These are phyloP conservation scores for Pistacia atlantica DNA, from an alignment of 345 rosid genomes.

Conservation along the genomic window DNA sequence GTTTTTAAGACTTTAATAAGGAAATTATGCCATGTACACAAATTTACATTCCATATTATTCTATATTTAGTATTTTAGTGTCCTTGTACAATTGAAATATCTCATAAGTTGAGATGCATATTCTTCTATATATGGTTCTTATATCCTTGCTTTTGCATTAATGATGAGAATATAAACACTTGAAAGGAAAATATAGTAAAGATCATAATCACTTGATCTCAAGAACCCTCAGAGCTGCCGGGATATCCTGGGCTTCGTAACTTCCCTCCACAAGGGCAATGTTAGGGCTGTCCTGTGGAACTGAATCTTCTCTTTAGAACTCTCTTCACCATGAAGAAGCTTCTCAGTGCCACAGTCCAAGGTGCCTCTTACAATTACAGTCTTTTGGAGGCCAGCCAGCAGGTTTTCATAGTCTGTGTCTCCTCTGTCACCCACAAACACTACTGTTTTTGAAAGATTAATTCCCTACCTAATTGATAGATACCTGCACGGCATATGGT, in stretches of 20 bases:
- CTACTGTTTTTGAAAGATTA: conserved; percentile 56
- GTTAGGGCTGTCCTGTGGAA: conserved; percentile 51
- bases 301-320: conserved; percentile 60
- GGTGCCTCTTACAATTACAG: conserved; percentile 54
- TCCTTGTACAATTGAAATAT: conserved; percentile 5
- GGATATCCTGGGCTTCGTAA: conserved; percentile 47
- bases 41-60: conserved; percentile 4
- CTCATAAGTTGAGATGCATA: conserved; percentile 13
- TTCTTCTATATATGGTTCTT: conserved; percentile 16
- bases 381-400: conserved; percentile 74
- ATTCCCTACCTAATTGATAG: conserved; percentile 85
- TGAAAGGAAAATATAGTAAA: conserved; percentile 16
- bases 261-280: conserved; percentile 40
- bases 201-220: conserved; percentile 43
- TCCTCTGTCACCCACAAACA: conserved; percentile 79
- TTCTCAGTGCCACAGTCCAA: conserved; percentile 65
- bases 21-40: neutral
- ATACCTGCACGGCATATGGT: conserved; percentile 51
- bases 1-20: neutral
- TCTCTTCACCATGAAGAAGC: conserved; percentile 58
- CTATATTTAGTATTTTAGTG: conserved; percentile 4
- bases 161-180: conserved; percentile 11
- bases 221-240: conserved; percentile 47
- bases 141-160: conserved; percentile 19
- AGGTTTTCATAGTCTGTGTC: conserved; percentile 82